phyloP scores from a whole-genome alignment of 1,284 basidiomycete species.

The Malassezia obtusa region DNA sequence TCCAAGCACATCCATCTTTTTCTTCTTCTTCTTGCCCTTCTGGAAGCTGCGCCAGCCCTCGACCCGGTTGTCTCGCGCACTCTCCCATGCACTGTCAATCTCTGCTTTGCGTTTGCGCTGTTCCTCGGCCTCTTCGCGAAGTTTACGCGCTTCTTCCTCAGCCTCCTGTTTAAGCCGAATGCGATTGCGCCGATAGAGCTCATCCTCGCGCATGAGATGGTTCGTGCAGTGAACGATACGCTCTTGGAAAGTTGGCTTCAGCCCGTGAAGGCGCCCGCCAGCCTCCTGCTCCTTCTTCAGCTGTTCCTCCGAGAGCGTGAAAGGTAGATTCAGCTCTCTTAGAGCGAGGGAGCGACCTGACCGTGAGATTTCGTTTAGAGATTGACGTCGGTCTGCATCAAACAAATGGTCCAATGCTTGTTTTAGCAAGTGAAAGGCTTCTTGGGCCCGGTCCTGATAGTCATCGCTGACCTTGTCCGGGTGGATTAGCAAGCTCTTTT shows the following conservation, averaged over 20 bases:
- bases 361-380: slow-evolving; percentile 47
- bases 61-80: slow-evolving; percentile 44
- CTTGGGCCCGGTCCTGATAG: slow-evolving; percentile 49
- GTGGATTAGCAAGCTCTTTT: slow-evolving; percentile 55
- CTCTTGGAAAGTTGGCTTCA: slow-evolving; percentile 51
- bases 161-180: slow-evolving; percentile 53
- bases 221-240: slow-evolving; percentile 51
- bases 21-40: slow-evolving; percentile 35
- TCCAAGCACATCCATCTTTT: slow-evolving; percentile 33
- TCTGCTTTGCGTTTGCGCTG: slow-evolving; percentile 48
- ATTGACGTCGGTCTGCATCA: slow-evolving; percentile 43
- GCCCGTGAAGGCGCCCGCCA: slow-evolving; percentile 36
- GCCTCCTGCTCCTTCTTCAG: slow-evolving; percentile 13
- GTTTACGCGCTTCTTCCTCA: slow-evolving; percentile 54
- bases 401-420: slow-evolving; percentile 51
- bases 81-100: slow-evolving; percentile 53
- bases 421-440: slow-evolving; percentile 56
- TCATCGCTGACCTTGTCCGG: slow-evolving; percentile 55
- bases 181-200: slow-evolving; percentile 50
- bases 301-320: slow-evolving; percentile 48
- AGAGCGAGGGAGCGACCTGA: slow-evolving; percentile 49
- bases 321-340: slow-evolving; percentile 39
- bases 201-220: slow-evolving; percentile 55
- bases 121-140: slow-evolving; percentile 51
- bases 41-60: slow-evolving; percentile 38